Conservation (phyloP, 2,329 filamentous ascomycete genomes). For the Epichloe elymi region DNA sequence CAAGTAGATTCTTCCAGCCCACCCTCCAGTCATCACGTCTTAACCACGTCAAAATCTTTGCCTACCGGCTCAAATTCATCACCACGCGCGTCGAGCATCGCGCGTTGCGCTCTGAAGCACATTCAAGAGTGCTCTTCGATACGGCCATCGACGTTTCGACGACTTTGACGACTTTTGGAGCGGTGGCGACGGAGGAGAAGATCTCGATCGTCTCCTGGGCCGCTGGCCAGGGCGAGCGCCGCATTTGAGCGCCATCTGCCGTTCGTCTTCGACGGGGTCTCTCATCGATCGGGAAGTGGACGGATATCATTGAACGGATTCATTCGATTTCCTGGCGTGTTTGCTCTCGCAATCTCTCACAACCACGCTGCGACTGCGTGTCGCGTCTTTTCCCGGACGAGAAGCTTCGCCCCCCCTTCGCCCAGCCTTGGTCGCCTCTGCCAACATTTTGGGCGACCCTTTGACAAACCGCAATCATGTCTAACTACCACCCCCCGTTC, state of each 20-base stretch:
- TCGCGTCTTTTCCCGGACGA: conserved; percentile 9
- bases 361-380: neutral
- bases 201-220: conserved; percentile 34
- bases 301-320: conserved; percentile 12
- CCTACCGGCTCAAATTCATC: conserved; percentile 26
- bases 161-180: conserved; percentile 24
- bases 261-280: conserved; percentile 17
- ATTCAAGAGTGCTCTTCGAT: conserved; percentile 17
- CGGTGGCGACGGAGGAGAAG: conserved; percentile 32
- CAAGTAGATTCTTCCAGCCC: conserved; percentile 30
- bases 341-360: conserved; percentile 6
- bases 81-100: conserved; percentile 41
- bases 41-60: conserved; percentile 31
- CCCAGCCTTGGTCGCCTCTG: conserved; percentile 8
- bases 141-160: conserved; percentile 22
- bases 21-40: conserved; percentile 25
- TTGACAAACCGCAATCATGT: conserved; percentile 48
- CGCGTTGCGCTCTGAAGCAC: conserved; percentile 21
- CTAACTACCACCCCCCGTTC: conserved; percentile 81
- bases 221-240: conserved; percentile 31
- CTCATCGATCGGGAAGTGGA: conserved; percentile 19
- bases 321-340: conserved; percentile 10
- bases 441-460: neutral
- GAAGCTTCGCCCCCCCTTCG: neutral
- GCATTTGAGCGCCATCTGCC: conserved; percentile 28